Conservation (phyloP, 192 early-diverging fungal species). For the Backusella parvicylindrica region DNA sequence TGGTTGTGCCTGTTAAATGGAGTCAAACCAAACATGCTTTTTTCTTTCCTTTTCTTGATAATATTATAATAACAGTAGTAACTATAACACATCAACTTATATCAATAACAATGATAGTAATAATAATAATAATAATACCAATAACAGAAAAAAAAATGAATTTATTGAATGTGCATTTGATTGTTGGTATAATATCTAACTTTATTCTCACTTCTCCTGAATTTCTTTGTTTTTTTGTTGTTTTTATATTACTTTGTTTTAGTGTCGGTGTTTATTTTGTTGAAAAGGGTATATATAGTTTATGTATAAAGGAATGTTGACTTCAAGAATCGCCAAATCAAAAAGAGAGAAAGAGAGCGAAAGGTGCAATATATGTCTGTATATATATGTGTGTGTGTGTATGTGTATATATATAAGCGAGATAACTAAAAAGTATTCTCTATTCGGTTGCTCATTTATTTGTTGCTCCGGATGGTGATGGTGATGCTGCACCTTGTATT, state of each 20-base stretch:
- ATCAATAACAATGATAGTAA: background rate
- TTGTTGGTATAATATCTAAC: background rate
- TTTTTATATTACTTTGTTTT: background rate
- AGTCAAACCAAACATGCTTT: background rate
- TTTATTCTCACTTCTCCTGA: background rate
- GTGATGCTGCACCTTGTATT: background rate
- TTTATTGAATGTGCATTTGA: background rate
- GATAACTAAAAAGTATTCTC: background rate
- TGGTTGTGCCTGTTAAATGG: conserved; percentile 19
- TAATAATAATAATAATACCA: background rate
- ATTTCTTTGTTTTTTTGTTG: background rate
- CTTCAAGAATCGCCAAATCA: background rate
- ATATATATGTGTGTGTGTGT: background rate
- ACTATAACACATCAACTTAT: background rate
- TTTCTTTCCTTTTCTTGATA: background rate
- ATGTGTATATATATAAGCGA: background rate
- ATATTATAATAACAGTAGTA: background rate
- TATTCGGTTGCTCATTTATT: background rate
- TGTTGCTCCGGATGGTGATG: background rate
- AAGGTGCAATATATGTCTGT: too few species aligned
- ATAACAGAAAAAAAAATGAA: background rate
- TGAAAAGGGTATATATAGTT: background rate
- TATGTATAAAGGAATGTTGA: background rate
- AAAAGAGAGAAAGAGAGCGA: background rate
- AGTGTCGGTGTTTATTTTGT: background rate